Evolutionary conservation across 805 yeast species (phyloP), one percentile per base, ranked within the genome.

Genomic region (Teunomyces tritomae): DNA sequence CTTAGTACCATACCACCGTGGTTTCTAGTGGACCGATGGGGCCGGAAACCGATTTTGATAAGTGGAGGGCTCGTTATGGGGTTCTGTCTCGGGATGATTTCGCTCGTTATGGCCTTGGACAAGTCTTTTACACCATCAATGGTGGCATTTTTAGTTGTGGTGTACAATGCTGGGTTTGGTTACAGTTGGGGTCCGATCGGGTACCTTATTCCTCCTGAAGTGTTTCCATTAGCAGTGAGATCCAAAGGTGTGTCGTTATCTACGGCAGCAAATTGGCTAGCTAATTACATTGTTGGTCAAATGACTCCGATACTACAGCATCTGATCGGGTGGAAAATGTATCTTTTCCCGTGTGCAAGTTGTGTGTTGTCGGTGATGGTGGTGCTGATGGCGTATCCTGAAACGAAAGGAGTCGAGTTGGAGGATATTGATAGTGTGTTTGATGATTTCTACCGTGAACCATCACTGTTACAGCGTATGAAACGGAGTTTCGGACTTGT

Each of bases 121-220:
- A 45, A 52, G 46, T 36, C 58, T 4, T 63, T 54, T 41, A 73
- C 78, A 2, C 71, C 77, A 20, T 57, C 63, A 47, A 43, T 67
- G 47, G 77, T 72, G 17, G 77, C 76, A 4, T 24, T 68, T 2
- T 61, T 72, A 56, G 78, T 73, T 33, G 59, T 73, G 4, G 52
- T 73, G 5, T 73, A 71, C 56, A 73, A 73, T 43, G 77, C 74
- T 1, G 62, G 70, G 4, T 73, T 73, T 55, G 78, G 78, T 4
- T 73, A 63, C 56, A 67, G 74, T 49, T 73, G 77, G 77, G 78
- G 78, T 4, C 78, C 78, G 5, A 64, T 73, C 26, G 77, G 76
- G 14, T 73, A 70, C 39, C 63, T 73, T 36, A 64, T 71, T 34
- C 76, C 76, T 1, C 76, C 77, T 1, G 78, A 73, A 51, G 74